Evolutionary conservation across 208 protist genomes (phyloP).

Genomic region (Trypanosoma platydactyli): DNA sequence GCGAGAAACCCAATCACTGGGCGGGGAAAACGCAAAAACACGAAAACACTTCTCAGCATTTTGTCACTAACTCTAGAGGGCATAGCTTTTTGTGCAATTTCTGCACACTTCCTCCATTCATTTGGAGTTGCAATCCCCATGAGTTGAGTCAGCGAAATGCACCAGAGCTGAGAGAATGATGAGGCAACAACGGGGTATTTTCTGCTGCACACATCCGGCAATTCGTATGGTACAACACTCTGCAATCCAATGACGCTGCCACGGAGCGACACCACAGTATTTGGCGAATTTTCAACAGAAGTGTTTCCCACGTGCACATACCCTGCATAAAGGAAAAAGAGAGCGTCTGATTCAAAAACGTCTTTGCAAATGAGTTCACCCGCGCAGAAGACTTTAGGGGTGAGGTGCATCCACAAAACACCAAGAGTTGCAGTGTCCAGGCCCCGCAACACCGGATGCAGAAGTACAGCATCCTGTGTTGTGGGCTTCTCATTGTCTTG

Average conservation of each 20-base stretch:
- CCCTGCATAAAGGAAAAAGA: conserved; percentile 65
- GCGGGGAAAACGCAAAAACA: conserved; percentile 44
- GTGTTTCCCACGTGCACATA: conserved; percentile 20
- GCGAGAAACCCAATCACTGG: conserved; percentile 29
- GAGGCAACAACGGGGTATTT: conserved; percentile 27
- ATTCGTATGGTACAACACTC: conserved; percentile 39
- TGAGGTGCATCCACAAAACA: conserved; percentile 43
- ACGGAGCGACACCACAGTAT: conserved; percentile 6
- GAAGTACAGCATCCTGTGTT: conserved; percentile 32
- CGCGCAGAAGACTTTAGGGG: conserved; percentile 42
- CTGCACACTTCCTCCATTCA: conserved; percentile 32
- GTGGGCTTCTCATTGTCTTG: conserved; percentile 31
- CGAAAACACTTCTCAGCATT: conserved; percentile 35
- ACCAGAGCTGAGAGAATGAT: conserved; percentile 64
- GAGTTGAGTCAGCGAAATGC: conserved; percentile 29
- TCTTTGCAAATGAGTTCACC: conserved; percentile 58
- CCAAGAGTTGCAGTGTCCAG: conserved; percentile 34
- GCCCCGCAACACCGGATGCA: conserved; percentile 44
- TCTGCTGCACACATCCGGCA: conserved; percentile 38
- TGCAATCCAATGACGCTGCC: conserved; percentile 47
- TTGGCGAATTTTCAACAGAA: neutral
- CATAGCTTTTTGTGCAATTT: conserved; percentile 31
- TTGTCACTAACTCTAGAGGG: neutral
- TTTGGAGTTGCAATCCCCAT: conserved; percentile 32
- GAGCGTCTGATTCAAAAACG: conserved; percentile 48